Evolutionary conservation across 176 grass and related monocot species (phyloP).

Genomic region (Typha latifolia): DNA sequence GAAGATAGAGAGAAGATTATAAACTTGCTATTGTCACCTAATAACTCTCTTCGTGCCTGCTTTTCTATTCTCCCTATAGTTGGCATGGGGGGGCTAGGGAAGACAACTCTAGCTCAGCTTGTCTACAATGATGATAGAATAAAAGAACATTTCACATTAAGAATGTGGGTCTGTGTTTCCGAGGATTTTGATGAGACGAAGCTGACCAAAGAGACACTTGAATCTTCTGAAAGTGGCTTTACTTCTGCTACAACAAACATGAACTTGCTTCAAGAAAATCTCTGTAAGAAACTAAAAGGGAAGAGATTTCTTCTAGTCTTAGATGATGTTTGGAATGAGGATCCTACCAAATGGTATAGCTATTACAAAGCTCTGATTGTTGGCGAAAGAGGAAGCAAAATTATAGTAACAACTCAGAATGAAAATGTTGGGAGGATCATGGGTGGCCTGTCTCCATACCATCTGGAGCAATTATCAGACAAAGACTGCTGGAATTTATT

Average conservation of each 20-base stretch:
- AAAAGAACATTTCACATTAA: slow-evolving; percentile 48
- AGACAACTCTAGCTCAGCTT: slow-evolving; percentile 59
- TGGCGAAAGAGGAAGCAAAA: slow-evolving; percentile 39
- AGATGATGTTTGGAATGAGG: slow-evolving; percentile 85
- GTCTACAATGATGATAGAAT: slow-evolving; percentile 65
- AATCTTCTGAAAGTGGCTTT: slow-evolving; percentile 35
- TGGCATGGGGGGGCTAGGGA: slow-evolving; percentile 74
- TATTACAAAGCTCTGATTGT: slow-evolving; percentile 38
- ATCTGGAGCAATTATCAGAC: slow-evolving; percentile 51
- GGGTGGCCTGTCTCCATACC: slow-evolving; percentile 30
- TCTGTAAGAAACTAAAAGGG: slow-evolving; percentile 40
- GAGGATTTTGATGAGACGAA: slow-evolving; percentile 66
- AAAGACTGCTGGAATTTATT: slow-evolving; percentile 66
- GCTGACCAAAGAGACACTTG: slow-evolving; percentile 57
- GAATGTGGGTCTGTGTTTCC: slow-evolving; percentile 67
- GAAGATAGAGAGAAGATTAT: slow-evolving; percentile 56
- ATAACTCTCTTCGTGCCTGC: slow-evolving; percentile 1
- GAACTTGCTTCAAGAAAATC: slow-evolving; percentile 57
- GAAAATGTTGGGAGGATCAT: slow-evolving; percentile 49
- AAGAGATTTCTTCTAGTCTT: slow-evolving; percentile 72
- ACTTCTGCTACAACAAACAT: slow-evolving; percentile 42
- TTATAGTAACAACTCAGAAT: slow-evolving; percentile 63
- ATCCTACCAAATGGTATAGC: slow-evolving; percentile 46
- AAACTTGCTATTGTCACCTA: slow-evolving; percentile 24
- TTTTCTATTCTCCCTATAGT: slow-evolving; percentile 55